Percentiles rank a stretch among this genome's conserved stretches.
Conservation (phyloP, 139 green algal species). For the Haematococcus lacustris region DNA sequence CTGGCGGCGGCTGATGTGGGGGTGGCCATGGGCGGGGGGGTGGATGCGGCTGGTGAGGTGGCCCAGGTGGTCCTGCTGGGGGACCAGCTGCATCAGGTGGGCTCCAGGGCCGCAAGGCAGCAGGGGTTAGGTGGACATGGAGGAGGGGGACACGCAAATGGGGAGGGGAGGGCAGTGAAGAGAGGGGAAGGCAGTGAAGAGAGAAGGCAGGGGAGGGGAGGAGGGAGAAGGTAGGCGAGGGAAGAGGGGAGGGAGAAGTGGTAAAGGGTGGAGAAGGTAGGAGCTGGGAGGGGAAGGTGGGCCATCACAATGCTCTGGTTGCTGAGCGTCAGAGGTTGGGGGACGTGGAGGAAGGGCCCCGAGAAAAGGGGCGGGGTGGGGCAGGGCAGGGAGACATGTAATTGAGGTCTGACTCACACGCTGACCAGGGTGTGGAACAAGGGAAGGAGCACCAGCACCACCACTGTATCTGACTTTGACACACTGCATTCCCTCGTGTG, state of each 20-base stretch:
- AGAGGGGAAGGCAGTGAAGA: neutral
- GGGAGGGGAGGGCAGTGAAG: neutral
- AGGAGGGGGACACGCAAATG: neutral
- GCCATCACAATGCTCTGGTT: neutral
- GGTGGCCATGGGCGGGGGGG: conserved; percentile 75
- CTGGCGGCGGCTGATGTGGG: conserved; percentile 80
- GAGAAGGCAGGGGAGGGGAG: neutral
- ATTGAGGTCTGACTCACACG: no score
- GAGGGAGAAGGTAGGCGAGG: neutral
- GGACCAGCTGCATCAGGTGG: conserved; percentile 60
- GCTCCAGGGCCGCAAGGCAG: no score
- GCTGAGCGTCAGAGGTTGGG: neutral
- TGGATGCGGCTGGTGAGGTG: conserved; percentile 63
- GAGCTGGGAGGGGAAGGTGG: neutral
- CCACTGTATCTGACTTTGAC: no score
- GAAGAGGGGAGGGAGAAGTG: neutral
- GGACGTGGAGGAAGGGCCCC: neutral
- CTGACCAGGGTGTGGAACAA: no score
- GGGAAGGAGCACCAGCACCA: no score
- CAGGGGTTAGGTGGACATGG: neutral
- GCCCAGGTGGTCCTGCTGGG: conserved; percentile 73
- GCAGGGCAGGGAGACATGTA: no score
- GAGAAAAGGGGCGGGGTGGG: no score
- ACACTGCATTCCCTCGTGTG: no score
- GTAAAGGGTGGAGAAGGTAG: neutral